These are phyloP conservation scores for Mortierella claussenii DNA, from an alignment of 192 early-diverging fungal species.

Conservation along the genomic window DNA sequence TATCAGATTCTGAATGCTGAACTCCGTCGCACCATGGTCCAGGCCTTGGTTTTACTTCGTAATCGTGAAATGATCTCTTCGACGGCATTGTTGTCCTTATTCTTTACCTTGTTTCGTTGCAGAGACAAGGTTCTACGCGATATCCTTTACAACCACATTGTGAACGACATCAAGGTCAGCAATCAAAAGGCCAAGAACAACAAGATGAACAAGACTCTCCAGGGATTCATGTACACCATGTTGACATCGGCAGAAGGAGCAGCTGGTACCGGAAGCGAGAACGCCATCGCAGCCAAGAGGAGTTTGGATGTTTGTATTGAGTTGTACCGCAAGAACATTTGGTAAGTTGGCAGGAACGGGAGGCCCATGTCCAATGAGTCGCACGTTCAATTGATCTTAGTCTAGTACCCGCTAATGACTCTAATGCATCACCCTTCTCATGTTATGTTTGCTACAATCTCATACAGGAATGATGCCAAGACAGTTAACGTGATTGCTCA, in stretches of 20 bases:
- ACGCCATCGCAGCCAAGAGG: constrained; percentile 93
- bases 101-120: constrained; percentile 96
- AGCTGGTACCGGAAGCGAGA: constrained; percentile 67
- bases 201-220: constrained; percentile 96
- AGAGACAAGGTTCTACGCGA: constrained; percentile 92
- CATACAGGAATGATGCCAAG: constrained; percentile 92
- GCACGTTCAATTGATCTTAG: too few species aligned
- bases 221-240: constrained; percentile 99
- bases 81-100: constrained; percentile 82
- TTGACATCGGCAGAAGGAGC: constrained; percentile 75
- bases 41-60: constrained; percentile 86
- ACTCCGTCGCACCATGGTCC: constrained; percentile 87
- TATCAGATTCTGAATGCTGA: constrained; percentile 85
- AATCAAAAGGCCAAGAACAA: constrained; percentile 96
- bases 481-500: constrained; percentile 98
- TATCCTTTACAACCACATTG: constrained; percentile 92
- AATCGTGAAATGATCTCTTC: constrained; percentile 81
- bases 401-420: too few species aligned
- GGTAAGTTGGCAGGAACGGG: constrained; percentile 60
- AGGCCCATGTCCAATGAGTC: too few species aligned
- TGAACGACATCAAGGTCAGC: constrained; percentile 93
- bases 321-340: constrained; percentile 95
- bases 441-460: too few species aligned
- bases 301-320: constrained; percentile 98
- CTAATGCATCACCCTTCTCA: too few species aligned